Base-by-base conservation (phyloP, 192 early-diverging fungal species). In the Pilobolus umbonatus region DNA sequence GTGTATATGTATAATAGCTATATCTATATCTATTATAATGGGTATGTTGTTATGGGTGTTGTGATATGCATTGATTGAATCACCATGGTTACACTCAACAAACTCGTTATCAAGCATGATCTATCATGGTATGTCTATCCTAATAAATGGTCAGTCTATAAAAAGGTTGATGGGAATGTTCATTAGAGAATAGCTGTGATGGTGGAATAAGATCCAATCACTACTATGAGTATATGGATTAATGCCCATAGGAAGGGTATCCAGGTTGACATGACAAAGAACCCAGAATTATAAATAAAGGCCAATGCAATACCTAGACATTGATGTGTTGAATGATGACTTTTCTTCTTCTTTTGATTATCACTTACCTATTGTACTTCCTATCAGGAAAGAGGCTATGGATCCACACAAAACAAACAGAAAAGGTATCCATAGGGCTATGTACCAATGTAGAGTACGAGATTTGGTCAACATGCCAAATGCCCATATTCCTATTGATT, bases 221-320 rank as follows among this genome's bases (percentile, higher is more conserved):
- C 57, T n/a, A 80, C 72, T 15, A 85, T 58, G 15, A 88, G 65
- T 0, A 84, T 75, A 61, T 85, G 83, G 28, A 85, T 78, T 42
- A 88, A 56, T 6, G 76, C 83, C 84, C 85, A 88, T 17, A 85
- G 66, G 47, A 84, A 80, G 12, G 85, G 85, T 24, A 85, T 74
- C 85, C 85, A 88, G 8, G 80, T 80, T n/a, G 84, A 82, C 83
- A 88, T 84, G 29, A 71, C 69, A 68, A 85, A 85, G 22, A 67
- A 68, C 5, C 85, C 85, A 19, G 82, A 71, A 45, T 76, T 79
- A 61, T 88, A 88, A 0, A 85, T 67, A 22, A 73, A 70, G 7
- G 75, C 73, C 17, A 88, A 68, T 2, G 80, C 73, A 17, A 79
- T 55, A 7, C 85, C 85, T 87, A 60, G 14, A 24, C 9, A 1